Percentiles rank a stretch among this genome's conserved stretches.
Evolutionary conservation across 164 flowering plant species (phyloP).

Genomic region (Santalum album): DNA sequence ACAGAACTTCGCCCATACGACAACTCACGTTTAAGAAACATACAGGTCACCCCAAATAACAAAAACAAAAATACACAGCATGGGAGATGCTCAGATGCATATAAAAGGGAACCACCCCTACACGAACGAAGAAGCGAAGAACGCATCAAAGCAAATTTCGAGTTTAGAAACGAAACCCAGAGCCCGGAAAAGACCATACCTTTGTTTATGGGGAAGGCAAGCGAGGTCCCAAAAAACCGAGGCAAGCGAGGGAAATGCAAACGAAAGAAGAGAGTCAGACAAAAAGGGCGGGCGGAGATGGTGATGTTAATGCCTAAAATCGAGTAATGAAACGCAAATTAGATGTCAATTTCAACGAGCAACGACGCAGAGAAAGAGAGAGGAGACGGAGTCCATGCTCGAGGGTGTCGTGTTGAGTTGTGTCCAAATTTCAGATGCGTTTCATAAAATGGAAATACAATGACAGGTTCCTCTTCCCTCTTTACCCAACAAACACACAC

Average conservation of each 20-base stretch:
- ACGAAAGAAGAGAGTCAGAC: slow-evolving; percentile 6
- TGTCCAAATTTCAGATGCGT: not conserved
- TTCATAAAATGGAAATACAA: no score
- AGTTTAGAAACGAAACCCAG: no score
- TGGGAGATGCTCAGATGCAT: not conserved
- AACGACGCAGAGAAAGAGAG: no score
- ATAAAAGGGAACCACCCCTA: not conserved
- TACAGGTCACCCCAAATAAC: no score
- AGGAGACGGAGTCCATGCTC: no score
- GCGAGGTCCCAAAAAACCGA: slow-evolving; percentile 2
- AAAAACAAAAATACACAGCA: no score
- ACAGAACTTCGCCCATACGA: no score
- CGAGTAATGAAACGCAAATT: no score
- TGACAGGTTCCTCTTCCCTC: no score
- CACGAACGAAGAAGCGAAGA: not conserved
- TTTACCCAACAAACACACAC: no score
- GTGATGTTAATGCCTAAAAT: slow-evolving; percentile 8
- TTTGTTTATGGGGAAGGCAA: slow-evolving; percentile 4
- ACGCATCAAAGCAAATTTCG: not conserved
- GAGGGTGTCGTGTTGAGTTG: not conserved
- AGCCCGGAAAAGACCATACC: slow-evolving; percentile 7
- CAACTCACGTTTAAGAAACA: not conserved
- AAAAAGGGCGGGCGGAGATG: slow-evolving; percentile 21
- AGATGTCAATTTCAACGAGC: no score
- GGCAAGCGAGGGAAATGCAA: slow-evolving; percentile 16